phyloP scores from a whole-genome alignment of 257 asterid species.

The Anisodus tanguticus region DNA sequence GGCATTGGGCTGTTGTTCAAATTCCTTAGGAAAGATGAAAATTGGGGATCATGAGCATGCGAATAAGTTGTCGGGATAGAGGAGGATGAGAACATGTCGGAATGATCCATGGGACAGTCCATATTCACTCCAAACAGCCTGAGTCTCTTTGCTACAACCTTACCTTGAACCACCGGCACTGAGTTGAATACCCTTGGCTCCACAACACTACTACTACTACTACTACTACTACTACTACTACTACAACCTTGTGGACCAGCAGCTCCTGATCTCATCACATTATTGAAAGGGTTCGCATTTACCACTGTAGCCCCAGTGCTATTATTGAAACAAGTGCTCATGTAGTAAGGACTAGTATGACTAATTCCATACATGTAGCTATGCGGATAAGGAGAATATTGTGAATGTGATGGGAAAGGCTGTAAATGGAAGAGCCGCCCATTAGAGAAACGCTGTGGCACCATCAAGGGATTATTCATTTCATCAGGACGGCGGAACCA shows the following conservation, averaged over 20 bases:
- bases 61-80: slow-evolving; percentile 13
- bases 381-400: background rate
- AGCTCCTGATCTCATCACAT: slow-evolving; percentile 42
- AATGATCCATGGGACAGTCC: slow-evolving; percentile 70
- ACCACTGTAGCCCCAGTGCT: slow-evolving; percentile 31
- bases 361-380: slow-evolving; percentile 22
- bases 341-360: background rate
- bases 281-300: slow-evolving; percentile 59
- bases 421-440: slow-evolving; percentile 15
- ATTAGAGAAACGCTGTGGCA: slow-evolving; percentile 4
- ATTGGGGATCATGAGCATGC: slow-evolving; percentile 12
- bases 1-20: background rate
- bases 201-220: background rate
- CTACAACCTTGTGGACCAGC: slow-evolving; percentile 18
- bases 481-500: slow-evolving; percentile 90
- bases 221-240: background rate
- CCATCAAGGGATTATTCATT: background rate
- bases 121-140: slow-evolving; percentile 94
- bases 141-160: slow-evolving; percentile 81
- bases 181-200: slow-evolving; percentile 70
- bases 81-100: slow-evolving; percentile 45
- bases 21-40: slow-evolving; percentile 17
- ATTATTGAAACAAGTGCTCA: slow-evolving; percentile 14
- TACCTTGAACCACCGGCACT: slow-evolving; percentile 98
- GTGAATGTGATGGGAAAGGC: background rate